Evolutionary conservation across 306 rosid species (phyloP), one percentile per base, ranked within the genome.

Genomic region (Mimosa pudica): DNA sequence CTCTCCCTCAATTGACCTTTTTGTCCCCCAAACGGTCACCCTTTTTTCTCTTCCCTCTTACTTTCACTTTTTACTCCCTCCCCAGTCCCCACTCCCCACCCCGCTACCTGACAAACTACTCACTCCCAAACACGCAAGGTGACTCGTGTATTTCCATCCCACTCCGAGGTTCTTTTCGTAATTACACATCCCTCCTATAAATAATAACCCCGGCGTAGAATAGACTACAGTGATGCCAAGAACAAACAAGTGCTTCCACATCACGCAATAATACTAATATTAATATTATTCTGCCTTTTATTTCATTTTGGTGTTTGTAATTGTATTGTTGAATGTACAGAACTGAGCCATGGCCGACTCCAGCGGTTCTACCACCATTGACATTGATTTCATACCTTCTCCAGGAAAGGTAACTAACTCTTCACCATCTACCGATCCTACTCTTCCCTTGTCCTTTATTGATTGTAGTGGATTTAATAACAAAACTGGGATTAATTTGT

Each of bases 361-460:
- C 18, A 93, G 90, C 54, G 94, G 86, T 86, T 93, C 94, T 13
- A 86, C 89, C 69, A 84, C 96, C 82, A 84, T 93, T 85, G 94
- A 90, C 86, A 85, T 93, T 83, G 92, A 89, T 86, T 78, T 92
- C 73, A 77, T 90, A 75, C 92, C 94, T 70, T 82, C 91, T 14
- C 92, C 91, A 78, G 97, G 96, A 78, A 88, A 91, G 96, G 97
- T 85, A 82, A 68, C 7, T 85, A 82, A 68, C 7, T 7, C 32
- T 17, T 68, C 42, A 38, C 4, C 42, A 33, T 52, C 76, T 10
- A 1, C 4, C 46, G 35, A 57, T 57, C 62, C 4, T 38, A 38
- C 42, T 38, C 48, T 8, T 68, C 4, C 14, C 11, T 4, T 5
- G 13, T 46, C 33, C 20, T 13, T 60, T 5, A 10, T 5, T 5